Percentiles rank a stretch among this genome's conserved stretches.
Conservation (phyloP, 192 early-diverging fungal species). For the Umbelopsis isabellina region DNA sequence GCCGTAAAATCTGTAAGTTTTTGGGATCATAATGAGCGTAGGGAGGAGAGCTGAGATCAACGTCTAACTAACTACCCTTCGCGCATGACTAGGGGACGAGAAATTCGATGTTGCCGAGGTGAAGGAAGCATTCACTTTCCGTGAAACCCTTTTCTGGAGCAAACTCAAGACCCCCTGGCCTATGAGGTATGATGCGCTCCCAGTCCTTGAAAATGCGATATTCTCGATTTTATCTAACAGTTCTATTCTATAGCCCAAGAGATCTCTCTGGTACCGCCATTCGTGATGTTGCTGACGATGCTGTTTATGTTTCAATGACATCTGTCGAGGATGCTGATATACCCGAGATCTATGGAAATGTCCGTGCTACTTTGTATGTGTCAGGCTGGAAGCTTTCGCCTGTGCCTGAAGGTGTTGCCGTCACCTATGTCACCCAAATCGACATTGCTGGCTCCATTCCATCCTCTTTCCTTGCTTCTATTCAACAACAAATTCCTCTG, state of each 20-base stretch:
- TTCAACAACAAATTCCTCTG: conserved; percentile 50
- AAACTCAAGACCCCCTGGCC: conserved; percentile 39
- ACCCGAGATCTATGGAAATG: conserved; percentile 52
- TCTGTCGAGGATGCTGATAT: conserved; percentile 53
- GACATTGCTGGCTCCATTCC: conserved; percentile 58
- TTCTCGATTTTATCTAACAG: not conserved
- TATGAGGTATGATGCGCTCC: conserved; percentile 25
- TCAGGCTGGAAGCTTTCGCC: conserved; percentile 56
- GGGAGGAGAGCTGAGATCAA: no score
- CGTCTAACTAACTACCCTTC: not conserved
- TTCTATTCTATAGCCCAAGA: conserved; percentile 34
- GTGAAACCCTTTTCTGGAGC: conserved; percentile 38
- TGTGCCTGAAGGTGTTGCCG: conserved; percentile 38
- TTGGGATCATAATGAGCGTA: not conserved
- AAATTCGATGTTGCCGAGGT: conserved; percentile 36
- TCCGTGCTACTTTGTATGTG: conserved; percentile 50
- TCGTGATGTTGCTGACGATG: conserved; percentile 33
- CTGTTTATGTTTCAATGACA: conserved; percentile 47
- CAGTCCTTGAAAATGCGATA: not conserved
- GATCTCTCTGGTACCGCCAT: conserved; percentile 49
- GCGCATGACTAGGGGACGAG: conserved; percentile 36
- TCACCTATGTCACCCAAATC: conserved; percentile 55
- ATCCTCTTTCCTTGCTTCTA: conserved; percentile 45
- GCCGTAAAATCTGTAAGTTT: conserved; percentile 49
- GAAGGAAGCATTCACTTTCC: conserved; percentile 27